Conservation (phyloP, 2,329 filamentous ascomycete genomes). For the Aspergillus oerlinghausenensis region DNA sequence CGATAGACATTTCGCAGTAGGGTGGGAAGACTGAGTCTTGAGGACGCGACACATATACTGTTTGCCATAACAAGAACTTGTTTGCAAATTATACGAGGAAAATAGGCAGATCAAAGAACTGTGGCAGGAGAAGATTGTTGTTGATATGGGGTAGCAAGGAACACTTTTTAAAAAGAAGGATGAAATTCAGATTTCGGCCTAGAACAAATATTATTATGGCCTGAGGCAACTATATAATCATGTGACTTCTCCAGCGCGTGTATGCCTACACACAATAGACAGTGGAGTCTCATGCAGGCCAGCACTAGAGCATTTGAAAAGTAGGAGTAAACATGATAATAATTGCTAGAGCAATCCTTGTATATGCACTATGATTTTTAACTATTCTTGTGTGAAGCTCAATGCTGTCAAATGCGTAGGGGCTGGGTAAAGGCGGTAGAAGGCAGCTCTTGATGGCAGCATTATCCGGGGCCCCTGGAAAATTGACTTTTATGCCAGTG, state of each 20-base stretch:
- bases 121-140: not conserved
- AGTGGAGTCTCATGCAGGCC: not conserved
- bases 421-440: not conserved
- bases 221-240: not conserved
- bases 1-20: slow-evolving; percentile 22
- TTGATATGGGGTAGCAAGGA: not conserved
- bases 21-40: slow-evolving; percentile 21
- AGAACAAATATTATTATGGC: not conserved
- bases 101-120: not conserved
- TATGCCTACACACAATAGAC: not conserved
- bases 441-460: too few relatives aligned
- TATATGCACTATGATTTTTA: not conserved
- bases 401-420: too few relatives aligned
- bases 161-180: not conserved
- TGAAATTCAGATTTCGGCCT: not conserved
- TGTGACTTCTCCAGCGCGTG: not conserved
- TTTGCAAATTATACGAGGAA: not conserved
- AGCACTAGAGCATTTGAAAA: not conserved
- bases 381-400: not conserved
- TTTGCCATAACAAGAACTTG: not conserved
- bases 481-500: not conserved
- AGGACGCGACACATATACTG: slow-evolving; percentile 19
- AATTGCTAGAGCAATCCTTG: not conserved
- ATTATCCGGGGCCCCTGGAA: not conserved
- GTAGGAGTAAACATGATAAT: too few relatives aligned